Base-by-base conservation (phyloP, 2,329 filamentous ascomycete species). In the Aotearoamyces nothofagi region DNA sequence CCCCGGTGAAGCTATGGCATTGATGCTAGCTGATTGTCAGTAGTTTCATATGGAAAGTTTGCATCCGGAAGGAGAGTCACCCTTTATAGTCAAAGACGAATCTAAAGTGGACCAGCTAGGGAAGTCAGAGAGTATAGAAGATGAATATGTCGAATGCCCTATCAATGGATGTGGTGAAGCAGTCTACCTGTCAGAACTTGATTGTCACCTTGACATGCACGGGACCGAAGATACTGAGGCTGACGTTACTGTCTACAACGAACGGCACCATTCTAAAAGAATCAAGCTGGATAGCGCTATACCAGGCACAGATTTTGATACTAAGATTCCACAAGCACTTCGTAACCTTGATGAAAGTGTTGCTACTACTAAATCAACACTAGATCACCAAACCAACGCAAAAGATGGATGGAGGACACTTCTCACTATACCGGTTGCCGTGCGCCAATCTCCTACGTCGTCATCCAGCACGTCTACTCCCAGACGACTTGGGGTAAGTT, bases 201-300 rank as follows among this genome's bases (percentile, higher is more conserved):
- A 66, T 10, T 60, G 56, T 24, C 73, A 78, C 43, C 42, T 75
- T 19, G 66, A 74, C 40, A 53, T 75, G 32, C 72, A 78, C 43
- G 33, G 32, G 37, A 17, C 37, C 42, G 25, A 39, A 28, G 39
- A 39, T 13, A 9, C 26, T 5, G 36, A 35, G 10, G 22, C 23
- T 16, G 34, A 37, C 11, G 38, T 36, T 17, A 30, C 29, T 30
- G 22, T 17, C 20, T 27, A 26, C 4, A 31, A 37, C 17, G 16
- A 20, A 7, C 22, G 23, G n/a, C 29, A 25, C 10, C 29, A 24
- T 15, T 33, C 33, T 9, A 34, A 40, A 10, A 34, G 37, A 14
- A 16, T 39, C 4, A 37, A 38, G 17, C 9, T 36, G n/a, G 34
- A 35, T 15, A n/a, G 13, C 9, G 20, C 38, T n/a, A 32, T 30